Percentiles rank a stretch among this genome's conserved stretches.
Conservation (phyloP, 1,139 yeast species). For the Suhomyces anneliseae region DNA sequence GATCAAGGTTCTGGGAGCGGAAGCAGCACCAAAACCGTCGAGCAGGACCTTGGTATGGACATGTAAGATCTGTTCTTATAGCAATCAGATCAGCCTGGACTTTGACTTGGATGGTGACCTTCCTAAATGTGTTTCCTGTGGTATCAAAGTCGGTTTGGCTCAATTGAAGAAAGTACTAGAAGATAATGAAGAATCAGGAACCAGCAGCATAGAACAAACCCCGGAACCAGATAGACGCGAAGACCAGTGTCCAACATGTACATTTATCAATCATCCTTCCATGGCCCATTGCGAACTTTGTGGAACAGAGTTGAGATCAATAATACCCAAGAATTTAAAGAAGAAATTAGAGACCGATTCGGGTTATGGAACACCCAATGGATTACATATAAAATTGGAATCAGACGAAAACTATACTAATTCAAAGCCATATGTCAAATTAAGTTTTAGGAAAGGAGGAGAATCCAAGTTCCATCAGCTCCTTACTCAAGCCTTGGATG, state of each 20-base stretch:
- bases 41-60: slow-evolving; percentile 48
- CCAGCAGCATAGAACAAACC: slow-evolving; percentile 3
- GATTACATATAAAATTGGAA: slow-evolving; percentile 28
- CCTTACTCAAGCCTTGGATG: slow-evolving; percentile 44
- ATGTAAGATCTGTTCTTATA: slow-evolving; percentile 79
- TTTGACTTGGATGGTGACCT: slow-evolving; percentile 32
- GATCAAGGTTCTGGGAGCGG: slow-evolving; percentile 15
- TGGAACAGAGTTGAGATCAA: slow-evolving; percentile 55
- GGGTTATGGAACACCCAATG: slow-evolving; percentile 6
- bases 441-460: slow-evolving; percentile 67
- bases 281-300: slow-evolving; percentile 83
- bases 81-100: slow-evolving; percentile 49
- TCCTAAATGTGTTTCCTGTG: slow-evolving; percentile 77
- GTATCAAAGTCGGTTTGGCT: slow-evolving; percentile 40
- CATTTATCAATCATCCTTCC: slow-evolving; percentile 82
- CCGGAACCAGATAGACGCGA: slow-evolving; percentile 23
- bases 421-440: slow-evolving; percentile 44
- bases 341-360: slow-evolving; percentile 5
- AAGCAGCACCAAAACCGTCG: slow-evolving; percentile 2
- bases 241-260: slow-evolving; percentile 73
- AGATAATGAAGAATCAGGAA: slow-evolving; percentile 2
- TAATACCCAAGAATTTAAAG: slow-evolving; percentile 17
- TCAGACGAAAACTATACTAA: slow-evolving; percentile 33
- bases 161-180: slow-evolving; percentile 1
- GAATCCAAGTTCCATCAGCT: slow-evolving; percentile 47